Percentiles rank a stretch among this genome's conserved stretches.
Conservation (phyloP, 768 basidiomycete species). For the Boletellus ananiceps region DNA sequence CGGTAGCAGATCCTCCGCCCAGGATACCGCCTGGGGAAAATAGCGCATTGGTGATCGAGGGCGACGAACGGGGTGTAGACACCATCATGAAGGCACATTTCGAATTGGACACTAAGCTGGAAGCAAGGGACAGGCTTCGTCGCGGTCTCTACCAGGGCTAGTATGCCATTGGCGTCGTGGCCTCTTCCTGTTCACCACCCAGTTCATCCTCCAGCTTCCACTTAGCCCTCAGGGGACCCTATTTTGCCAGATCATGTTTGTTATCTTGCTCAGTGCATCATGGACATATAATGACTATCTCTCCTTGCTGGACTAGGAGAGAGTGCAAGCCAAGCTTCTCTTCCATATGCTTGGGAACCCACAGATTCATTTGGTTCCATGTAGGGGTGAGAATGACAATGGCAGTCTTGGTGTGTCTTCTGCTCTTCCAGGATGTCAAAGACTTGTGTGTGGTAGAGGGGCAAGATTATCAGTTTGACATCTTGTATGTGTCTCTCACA, state of each 20-base stretch:
- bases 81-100: conserved; percentile 27
- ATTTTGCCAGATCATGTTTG: conserved; percentile 33
- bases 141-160: conserved; percentile 5
- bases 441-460: conserved; percentile 11
- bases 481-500: no score
- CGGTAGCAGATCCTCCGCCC: conserved; percentile 16
- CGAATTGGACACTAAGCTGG: conserved; percentile 12
- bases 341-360: conserved; percentile 13
- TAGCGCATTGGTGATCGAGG: conserved; percentile 23
- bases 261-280: conserved; percentile 25
- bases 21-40: conserved; percentile 20
- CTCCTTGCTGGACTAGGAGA: conserved; percentile 29
- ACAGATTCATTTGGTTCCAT: conserved; percentile 6
- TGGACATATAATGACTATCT: conserved; percentile 32
- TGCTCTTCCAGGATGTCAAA: conserved; percentile 12
- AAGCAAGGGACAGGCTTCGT: neutral
- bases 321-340: conserved; percentile 20
- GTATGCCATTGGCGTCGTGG: conserved; percentile 9
- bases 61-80: conserved; percentile 22
- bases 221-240: conserved; percentile 30
- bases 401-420: conserved; percentile 17
- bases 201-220: conserved; percentile 31
- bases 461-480: conserved; percentile 11
- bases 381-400: conserved; percentile 18
- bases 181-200: conserved; percentile 24